phyloP scores from a whole-genome alignment of 345 rosid species.

The Populus pruinosa region DNA sequence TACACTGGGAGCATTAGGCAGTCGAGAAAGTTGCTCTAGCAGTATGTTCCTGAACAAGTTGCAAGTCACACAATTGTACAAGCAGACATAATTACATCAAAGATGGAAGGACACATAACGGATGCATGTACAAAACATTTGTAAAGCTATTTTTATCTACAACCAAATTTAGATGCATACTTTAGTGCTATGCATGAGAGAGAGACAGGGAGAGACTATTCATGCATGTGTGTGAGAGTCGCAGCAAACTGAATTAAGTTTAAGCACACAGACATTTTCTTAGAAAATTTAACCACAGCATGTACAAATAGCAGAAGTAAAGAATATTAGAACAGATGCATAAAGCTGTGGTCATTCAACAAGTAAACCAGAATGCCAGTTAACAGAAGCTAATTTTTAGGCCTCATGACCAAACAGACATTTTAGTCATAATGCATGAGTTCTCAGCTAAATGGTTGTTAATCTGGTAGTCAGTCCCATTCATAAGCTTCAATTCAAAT shows the following conservation, averaged over 20 bases:
- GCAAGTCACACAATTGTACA: background rate
- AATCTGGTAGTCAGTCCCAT: background rate
- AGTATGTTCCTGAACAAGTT: slow-evolving; percentile 37
- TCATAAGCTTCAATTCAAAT: background rate
- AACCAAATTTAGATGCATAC: background rate
- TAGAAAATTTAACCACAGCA: background rate
- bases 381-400: background rate
- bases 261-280: background rate
- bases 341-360: background rate
- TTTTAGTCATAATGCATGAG: background rate
- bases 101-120: background rate
- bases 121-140: background rate
- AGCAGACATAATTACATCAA: background rate
- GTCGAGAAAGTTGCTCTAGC: slow-evolving; percentile 52
- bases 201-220: background rate
- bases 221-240: background rate
- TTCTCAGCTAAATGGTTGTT: background rate
- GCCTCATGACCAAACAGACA: background rate
- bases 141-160: background rate
- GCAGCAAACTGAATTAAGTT: background rate
- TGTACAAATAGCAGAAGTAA: background rate
- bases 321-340: background rate
- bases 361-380: background rate
- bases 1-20: slow-evolving; percentile 62
- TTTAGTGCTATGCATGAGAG: background rate